Evolutionary conservation across 495 filamentous ascomycete species (phyloP), one percentile per base, ranked within the genome.

Genomic region (Thermochaetoides thermophila): DNA sequence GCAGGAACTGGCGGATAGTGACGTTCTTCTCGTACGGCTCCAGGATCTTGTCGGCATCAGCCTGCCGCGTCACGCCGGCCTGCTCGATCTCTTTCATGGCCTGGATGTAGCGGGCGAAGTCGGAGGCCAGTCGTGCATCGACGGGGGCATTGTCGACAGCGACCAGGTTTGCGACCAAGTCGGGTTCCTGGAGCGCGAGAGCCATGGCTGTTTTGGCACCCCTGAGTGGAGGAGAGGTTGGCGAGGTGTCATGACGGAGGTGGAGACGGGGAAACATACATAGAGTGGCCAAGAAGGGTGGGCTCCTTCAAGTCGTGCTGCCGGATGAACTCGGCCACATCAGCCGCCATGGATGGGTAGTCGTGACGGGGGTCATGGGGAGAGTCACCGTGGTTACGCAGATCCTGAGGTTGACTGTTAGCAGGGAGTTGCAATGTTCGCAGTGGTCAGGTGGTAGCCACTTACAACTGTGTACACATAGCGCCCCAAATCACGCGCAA

Each of bases 181-280:
- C 52, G 0, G 83, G 81, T 0, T 68, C 57, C 17, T 66, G 62
- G 11, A 97, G 71, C 19, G 84, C 80, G 21, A 96, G 66, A 0
- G 81, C 68, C 87, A 96, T 94, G 32, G 83, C 87, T 3, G 78
- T 74, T 66, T 97, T 97, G 23, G 89, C 89, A 32, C 91, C 91
- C 81, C 81, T 85, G 27, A 2, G 8, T 32, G 19, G 23, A 10
- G 25, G 11, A 15, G 12, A 13, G 31, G 9, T 8, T 8, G 15
- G 22, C 25, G 11, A 6, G 25, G 31, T 37, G 25, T 14, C 7
- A 5, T 19, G 27, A 17, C 18, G 15, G 29, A 10, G 7, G 5
- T 20, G 30, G 27, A 18, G 23, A 25, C 26, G 11, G 11, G 26
- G 19, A 15, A 27, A 45, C 72, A 38, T 60, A 86, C 87, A 97